These are phyloP conservation scores for Lindgomyces ingoldianus DNA, from an alignment of 495 filamentous ascomycete genomes.

Conservation along the genomic window DNA sequence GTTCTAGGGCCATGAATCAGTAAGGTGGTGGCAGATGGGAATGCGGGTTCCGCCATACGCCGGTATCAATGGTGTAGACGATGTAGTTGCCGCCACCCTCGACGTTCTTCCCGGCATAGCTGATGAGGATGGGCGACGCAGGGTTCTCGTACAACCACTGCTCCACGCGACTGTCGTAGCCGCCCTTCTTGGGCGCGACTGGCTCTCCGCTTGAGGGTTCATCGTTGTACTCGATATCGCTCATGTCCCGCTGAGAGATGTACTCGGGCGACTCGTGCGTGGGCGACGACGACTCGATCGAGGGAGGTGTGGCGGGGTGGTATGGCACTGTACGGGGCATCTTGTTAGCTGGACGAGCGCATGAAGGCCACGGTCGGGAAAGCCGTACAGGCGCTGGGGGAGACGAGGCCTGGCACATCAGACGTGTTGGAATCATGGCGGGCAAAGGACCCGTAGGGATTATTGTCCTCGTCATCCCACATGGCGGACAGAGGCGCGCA, in stretches of 20 bases:
- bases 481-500: conserved; percentile 36
- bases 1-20: conserved; percentile 58
- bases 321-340: conserved; percentile 37
- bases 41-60: conserved; percentile 58
- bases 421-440: conserved; percentile 77
- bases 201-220: conserved; percentile 46
- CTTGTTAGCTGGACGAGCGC: conserved; percentile 5
- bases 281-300: conserved; percentile 42
- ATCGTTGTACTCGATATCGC: conserved; percentile 63
- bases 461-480: conserved; percentile 96
- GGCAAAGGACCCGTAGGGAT: conserved; percentile 89
- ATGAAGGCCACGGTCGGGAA: conserved; percentile 41
- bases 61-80: conserved; percentile 94
- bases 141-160: conserved; percentile 95
- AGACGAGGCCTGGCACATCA: conserved; percentile 66
- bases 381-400: conserved; percentile 55
- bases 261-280: conserved; percentile 60
- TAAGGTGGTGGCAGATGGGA: neutral
- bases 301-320: conserved; percentile 49
- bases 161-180: conserved; percentile 92
- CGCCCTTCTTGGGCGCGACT: conserved; percentile 67
- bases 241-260: conserved; percentile 58
- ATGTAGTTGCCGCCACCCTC: conserved; percentile 90
- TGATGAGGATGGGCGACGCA: conserved; percentile 83
- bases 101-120: conserved; percentile 89